These are phyloP conservation scores for Starmerella apicola DNA, from an alignment of 805 yeast genomes.

Conservation along the genomic window DNA sequence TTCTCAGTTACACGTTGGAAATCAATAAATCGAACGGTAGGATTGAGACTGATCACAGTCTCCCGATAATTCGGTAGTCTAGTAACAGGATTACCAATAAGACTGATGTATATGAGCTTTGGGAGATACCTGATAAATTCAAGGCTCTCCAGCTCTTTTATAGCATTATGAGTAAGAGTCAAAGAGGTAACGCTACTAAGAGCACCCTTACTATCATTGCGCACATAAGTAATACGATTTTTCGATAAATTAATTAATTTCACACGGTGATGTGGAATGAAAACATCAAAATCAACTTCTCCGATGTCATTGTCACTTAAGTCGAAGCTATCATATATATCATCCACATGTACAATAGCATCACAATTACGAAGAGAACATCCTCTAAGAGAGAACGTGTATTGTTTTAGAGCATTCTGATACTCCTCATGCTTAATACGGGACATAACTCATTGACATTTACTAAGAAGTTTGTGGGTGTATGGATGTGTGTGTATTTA, in stretches of 20 bases:
- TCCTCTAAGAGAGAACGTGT: constrained; percentile 20
- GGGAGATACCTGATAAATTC: constrained; percentile 31
- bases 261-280: constrained; percentile 35
- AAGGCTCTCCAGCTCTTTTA: constrained; percentile 37
- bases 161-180: constrained; percentile 40
- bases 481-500: no score
- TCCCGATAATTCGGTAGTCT: constrained; percentile 42
- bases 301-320: constrained; percentile 62
- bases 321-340: constrained; percentile 48
- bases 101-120: constrained; percentile 37
- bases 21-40: constrained; percentile 54
- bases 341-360: constrained; percentile 32
- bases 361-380: constrained; percentile 34
- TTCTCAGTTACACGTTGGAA: constrained; percentile 44
- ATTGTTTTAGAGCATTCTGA: constrained; percentile 8
- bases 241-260: constrained; percentile 48
- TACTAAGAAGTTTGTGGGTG: no score
- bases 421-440: neutral
- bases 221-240: constrained; percentile 33
- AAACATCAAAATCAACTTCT: constrained; percentile 33
- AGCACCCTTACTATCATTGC: no score
- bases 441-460: no score
- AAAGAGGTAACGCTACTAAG: constrained; percentile 35
- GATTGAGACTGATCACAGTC: constrained; percentile 49
- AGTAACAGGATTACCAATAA: constrained; percentile 50